Base-by-base conservation (phyloP, 352 stramenopile species). In the Phytophthora litchii region DNA sequence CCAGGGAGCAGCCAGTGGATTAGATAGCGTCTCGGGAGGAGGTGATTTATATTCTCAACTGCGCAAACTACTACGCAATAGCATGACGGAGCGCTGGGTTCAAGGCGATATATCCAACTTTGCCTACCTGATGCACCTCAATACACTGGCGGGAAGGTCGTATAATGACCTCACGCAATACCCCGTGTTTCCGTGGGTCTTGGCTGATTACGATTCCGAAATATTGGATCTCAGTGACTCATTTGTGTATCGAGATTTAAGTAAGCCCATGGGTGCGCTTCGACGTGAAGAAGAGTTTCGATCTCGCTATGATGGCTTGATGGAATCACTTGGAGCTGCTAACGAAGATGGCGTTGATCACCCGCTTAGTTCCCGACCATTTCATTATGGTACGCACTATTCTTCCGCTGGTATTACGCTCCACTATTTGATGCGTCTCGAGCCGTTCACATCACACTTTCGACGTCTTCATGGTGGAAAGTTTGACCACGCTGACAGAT, bases 151-250 rank as follows among this genome's bases (percentile, higher is more conserved):
- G 3, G 97, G 97, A 7, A 67, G 97, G n/a, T 98, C 88, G 43
- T 99, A 98, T 74, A 98, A 98, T 76, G 96, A 99, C 45, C 88
- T 99, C 6, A 98, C 92, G 54, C 97, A 99, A 65, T 99, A 99
- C 64, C 97, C 97, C 20, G 95, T 88, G 5, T 99, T 99, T 60
- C 97, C 97, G 13, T 99, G 97, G 97, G 83, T 99, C 3, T 58
- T 99, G 7, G 82, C 88, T 1, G 96, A 99, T 72, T 99, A 99
- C 68, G 88, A 72, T 3, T 97, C 87, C 1, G 66, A 92, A 21
- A 85, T 90, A 40, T 80, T 99, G 14, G 92, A 99, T 65, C 72
- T 99, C 1, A 79, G 70, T n/a, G 85, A 99, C 58, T 82, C 75
- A 17, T 60, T 41, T 0, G 94, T 97, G 14, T 99, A 97, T 69